These are phyloP conservation scores for Heliamphora exappendiculata DNA, from an alignment of 148 eudicot genomes.

Conservation along the genomic window DNA sequence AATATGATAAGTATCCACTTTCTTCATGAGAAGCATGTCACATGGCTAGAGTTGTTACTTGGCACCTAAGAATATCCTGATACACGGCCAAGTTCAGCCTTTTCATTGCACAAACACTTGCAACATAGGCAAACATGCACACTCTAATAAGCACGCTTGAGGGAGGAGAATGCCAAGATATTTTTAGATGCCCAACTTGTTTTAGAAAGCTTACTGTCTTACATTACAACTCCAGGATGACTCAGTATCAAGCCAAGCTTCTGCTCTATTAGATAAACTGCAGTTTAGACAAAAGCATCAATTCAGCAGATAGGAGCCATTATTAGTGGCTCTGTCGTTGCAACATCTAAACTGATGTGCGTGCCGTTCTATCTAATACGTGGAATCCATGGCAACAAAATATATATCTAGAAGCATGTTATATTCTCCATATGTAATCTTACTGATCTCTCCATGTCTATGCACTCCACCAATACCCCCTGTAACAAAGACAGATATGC, in stretches of 20 bases:
- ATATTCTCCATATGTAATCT: slow-evolving; percentile 4
- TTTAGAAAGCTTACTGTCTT: no score
- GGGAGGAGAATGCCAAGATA: no score
- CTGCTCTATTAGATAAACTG: neutral
- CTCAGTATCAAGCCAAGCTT: no score
- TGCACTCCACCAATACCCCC: slow-evolving; percentile 99
- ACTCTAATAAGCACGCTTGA: neutral
- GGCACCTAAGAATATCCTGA: neutral
- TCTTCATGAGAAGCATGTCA: neutral
- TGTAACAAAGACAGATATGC: slow-evolving; percentile 82
- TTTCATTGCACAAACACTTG: no score
- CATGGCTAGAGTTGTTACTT: neutral
- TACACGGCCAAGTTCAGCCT: neutral
- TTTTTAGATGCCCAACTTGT: no score
- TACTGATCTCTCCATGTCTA: slow-evolving; percentile 84
- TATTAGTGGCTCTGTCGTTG: neutral
- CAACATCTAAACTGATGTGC: neutral
- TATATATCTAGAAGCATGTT: neutral
- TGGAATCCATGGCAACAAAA: neutral
- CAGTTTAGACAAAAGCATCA: neutral
- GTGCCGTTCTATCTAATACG: neutral
- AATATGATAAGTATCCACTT: neutral
- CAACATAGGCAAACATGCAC: no score
- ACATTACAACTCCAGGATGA: neutral
- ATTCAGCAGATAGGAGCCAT: neutral